phyloP scores from a whole-genome alignment of 2,329 filamentous ascomycete genomes.

The Sporothrix inflata region DNA sequence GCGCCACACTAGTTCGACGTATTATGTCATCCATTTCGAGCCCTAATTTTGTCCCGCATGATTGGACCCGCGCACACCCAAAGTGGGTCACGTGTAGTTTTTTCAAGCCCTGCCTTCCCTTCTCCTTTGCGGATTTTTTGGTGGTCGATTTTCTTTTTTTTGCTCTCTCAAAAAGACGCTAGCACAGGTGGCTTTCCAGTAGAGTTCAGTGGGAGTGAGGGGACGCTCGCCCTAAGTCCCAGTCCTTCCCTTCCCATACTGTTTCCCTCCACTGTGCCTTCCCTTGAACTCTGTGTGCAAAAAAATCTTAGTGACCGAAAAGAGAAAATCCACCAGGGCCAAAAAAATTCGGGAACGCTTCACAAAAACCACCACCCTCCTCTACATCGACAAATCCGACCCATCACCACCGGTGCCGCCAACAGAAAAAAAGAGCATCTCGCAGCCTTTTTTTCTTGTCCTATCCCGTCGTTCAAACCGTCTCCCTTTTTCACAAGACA shows the following conservation, averaged over 20 bases:
- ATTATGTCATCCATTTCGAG: constrained; percentile 22
- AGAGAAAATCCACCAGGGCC: constrained; percentile 29
- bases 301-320: constrained; percentile 26
- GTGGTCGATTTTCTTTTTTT: not conserved
- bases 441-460: constrained; percentile 23
- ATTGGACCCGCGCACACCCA: constrained; percentile 21
- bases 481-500: constrained; percentile 27
- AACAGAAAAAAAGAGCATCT: constrained; percentile 27
- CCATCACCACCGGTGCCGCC: constrained; percentile 28
- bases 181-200: not conserved
- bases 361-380: constrained; percentile 26
- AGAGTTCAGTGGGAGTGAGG: not conserved
- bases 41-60: constrained; percentile 27
- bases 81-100: constrained; percentile 14
- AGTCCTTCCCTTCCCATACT: not conserved
- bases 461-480: constrained; percentile 9
- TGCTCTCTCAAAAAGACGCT: constrained; percentile 3
- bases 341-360: constrained; percentile 29
- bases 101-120: constrained; percentile 22
- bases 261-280: constrained; percentile 8
- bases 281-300: constrained; percentile 19
- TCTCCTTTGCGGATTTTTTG: not conserved
- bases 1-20: not conserved
- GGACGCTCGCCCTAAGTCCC: constrained; percentile 21
- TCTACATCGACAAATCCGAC: constrained; percentile 18